Percentiles rank a stretch among this genome's conserved stretches.
Evolutionary conservation across 768 basidiomycete species (phyloP).

Genomic region (Kwoniella shandongensis): DNA sequence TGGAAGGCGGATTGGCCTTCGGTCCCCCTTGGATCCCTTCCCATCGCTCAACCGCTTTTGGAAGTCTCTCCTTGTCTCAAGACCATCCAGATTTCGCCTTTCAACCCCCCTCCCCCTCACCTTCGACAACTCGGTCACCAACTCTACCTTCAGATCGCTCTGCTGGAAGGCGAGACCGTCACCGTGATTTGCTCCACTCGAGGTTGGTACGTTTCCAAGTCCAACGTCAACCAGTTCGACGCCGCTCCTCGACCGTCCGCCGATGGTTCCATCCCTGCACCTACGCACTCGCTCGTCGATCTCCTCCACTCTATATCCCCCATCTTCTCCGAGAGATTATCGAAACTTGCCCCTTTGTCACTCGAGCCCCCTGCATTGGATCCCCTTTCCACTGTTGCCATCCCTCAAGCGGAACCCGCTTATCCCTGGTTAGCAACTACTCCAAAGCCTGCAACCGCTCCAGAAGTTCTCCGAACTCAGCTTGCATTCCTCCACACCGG

Average conservation of each 20-base stretch:
- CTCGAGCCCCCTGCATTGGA: slow-evolving; percentile 33
- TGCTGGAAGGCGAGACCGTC: slow-evolving; percentile 55
- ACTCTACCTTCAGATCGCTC: slow-evolving; percentile 55
- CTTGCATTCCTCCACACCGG: slow-evolving; percentile 56
- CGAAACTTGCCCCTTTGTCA: slow-evolving; percentile 38
- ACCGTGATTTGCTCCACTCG: slow-evolving; percentile 54
- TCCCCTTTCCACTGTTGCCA: slow-evolving; percentile 53
- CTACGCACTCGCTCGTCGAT: slow-evolving; percentile 55
- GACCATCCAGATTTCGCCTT: slow-evolving; percentile 54
- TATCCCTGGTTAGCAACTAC: slow-evolving; percentile 54
- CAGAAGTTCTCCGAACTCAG: slow-evolving; percentile 55
- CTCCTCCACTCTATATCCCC: slow-evolving; percentile 55
- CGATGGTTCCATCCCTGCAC: slow-evolving; percentile 20
- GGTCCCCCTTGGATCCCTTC: slow-evolving; percentile 28
- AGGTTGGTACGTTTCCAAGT: slow-evolving; percentile 56
- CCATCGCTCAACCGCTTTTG: slow-evolving; percentile 33
- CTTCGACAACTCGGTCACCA: slow-evolving; percentile 55
- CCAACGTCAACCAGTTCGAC: slow-evolving; percentile 54
- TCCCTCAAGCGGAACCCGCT: slow-evolving; percentile 55
- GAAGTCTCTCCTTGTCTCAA: slow-evolving; percentile 47
- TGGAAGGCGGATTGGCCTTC: slow-evolving; percentile 40
- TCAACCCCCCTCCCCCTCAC: slow-evolving; percentile 57
- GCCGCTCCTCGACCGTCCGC: slow-evolving; percentile 51
- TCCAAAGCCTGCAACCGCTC: slow-evolving; percentile 38
- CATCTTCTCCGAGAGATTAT: slow-evolving; percentile 48